A percentile compares a stretch with the other conserved stretches of the same genome.
phyloP scores from a whole-genome alignment of 371 early-diverging fungal species.

The Syncephalis plumigaleata region DNA sequence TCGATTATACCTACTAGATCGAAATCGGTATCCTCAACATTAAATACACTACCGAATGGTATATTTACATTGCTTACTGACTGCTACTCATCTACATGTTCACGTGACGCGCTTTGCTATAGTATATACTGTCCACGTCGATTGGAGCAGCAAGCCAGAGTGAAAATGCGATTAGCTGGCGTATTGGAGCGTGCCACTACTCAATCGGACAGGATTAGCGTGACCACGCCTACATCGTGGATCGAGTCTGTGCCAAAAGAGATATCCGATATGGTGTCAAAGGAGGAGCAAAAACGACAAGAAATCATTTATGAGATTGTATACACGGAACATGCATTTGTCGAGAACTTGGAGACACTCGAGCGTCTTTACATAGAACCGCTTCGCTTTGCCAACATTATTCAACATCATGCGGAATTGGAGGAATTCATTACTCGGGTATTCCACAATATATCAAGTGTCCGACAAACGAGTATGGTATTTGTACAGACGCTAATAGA shows the following conservation, averaged over 20 bases:
- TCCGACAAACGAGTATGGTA: slow-evolving; percentile 44
- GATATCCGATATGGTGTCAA: slow-evolving; percentile 43
- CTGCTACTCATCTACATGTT: slow-evolving; percentile 85
- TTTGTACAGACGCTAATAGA: slow-evolving; percentile 40
- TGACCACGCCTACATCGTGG: slow-evolving; percentile 22
- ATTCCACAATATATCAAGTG: slow-evolving; percentile 65
- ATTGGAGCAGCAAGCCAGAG: slow-evolving; percentile 24
- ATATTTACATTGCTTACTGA: slow-evolving; percentile 72
- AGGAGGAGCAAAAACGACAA: slow-evolving; percentile 67
- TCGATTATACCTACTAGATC: neutral
- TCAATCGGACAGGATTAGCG: neutral
- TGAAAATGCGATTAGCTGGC: neutral
- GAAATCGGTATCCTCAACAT: slow-evolving; percentile 13
- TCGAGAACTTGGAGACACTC: slow-evolving; percentile 59
- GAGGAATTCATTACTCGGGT: slow-evolving; percentile 49
- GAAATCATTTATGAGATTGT: slow-evolving; percentile 85
- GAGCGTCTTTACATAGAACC: slow-evolving; percentile 59
- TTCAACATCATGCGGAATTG: slow-evolving; percentile 27
- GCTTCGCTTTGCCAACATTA: slow-evolving; percentile 35
- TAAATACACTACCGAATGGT: slow-evolving; percentile 30
- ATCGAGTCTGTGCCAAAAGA: slow-evolving; percentile 45
- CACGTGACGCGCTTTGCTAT: slow-evolving; percentile 63
- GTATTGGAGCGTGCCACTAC: neutral
- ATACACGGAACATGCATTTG: slow-evolving; percentile 76
- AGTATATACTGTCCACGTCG: slow-evolving; percentile 64